Evolutionary conservation across 805 yeast genomes (phyloP), one percentile per base, ranked within the genome.

Genomic region (Wickerhamiella azyma): DNA sequence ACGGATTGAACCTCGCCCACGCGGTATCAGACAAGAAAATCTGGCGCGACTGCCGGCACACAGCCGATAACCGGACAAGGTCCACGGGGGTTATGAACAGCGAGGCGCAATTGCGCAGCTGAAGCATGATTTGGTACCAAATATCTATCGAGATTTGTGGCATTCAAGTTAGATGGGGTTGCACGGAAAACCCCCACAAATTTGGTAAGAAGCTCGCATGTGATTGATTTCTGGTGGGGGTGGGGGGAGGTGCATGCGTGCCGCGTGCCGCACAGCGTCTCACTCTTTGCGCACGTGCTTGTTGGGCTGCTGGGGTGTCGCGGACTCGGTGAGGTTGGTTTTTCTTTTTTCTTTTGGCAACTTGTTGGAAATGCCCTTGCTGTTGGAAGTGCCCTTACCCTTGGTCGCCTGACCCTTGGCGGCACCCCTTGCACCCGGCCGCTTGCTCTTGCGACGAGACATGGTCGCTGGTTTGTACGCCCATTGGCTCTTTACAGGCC

Each of bases 401-500:
- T 21, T 21, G n/a, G n/a, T n/a, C 24, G 4, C 6, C 24, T 21
- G 24, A 4, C 7, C 6, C 24, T 21, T 21, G 24, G 24, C 4
- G 24, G 24, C 24, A 21, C 24, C 24, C 24, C 24, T 21, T 4
- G 24, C 24, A 21, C 24, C 24, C 24, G 24, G 24, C 24, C 24
- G 24, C 7, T 17, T 36, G 37, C 35, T 41, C 28, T 33, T 32
- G 9, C 33, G 32, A 16, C 44, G 39, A 7, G 24, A 14, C 29
- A 41, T 17, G 6, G 17, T 36, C 5, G 43, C 43, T 1, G 44
- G 48, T 6, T 41, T 8, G 43, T 50, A 54, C 1, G 49, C 53
- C 58, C 58, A 54, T 32, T 47, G 45, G 9, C 52, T 14, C 11
- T 26, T 24, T 0, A 55, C 56, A 5, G 47, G 26, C 5, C 51